Conservation (phyloP, 768 basidiomycete genomes). For the Hygrophorus pudorinus region DNA sequence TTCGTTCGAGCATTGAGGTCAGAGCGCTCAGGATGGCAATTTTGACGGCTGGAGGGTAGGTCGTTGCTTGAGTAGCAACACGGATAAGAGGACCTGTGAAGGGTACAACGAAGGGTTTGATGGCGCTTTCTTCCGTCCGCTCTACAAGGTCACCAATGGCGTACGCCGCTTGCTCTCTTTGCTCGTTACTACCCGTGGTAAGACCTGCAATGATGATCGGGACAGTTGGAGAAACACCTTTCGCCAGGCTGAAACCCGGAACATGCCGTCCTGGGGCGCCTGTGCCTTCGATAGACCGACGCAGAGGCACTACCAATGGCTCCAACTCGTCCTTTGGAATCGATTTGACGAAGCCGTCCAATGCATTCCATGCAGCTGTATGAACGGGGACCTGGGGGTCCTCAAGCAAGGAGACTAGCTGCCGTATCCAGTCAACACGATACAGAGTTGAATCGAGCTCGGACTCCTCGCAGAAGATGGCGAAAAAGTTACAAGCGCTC, state of each 20-base stretch:
- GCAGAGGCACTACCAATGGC: constrained; percentile 79
- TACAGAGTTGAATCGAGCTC: constrained; percentile 78
- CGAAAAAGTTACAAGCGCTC: constrained; percentile 73
- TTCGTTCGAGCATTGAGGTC: constrained; percentile 72
- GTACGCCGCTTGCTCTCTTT: constrained; percentile 90
- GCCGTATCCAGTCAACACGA: constrained; percentile 90
- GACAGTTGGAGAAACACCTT: no score
- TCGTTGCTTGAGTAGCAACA: constrained; percentile 82
- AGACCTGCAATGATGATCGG: constrained; percentile 89
- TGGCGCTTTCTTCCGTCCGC: constrained; percentile 64
- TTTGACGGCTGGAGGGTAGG: constrained; percentile 90
- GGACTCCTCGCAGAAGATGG: constrained; percentile 43
- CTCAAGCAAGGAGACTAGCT: constrained; percentile 74
- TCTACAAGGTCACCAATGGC: constrained; percentile 95
- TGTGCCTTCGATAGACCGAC: constrained; percentile 78
- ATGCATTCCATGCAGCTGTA: constrained; percentile 69
- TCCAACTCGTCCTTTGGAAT: constrained; percentile 91
- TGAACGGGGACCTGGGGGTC: constrained; percentile 69
- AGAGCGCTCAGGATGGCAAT: constrained; percentile 83
- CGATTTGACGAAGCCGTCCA: constrained; percentile 84
- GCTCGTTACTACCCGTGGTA: constrained; percentile 89
- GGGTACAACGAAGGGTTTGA: constrained; percentile 93
- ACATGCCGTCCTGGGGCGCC: constrained; percentile 70
- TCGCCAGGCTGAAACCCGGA: no score
- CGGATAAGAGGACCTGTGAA: constrained; percentile 95